Base-by-base conservation (phyloP, 148 eudicot species). In the Nepenthes gracilis region DNA sequence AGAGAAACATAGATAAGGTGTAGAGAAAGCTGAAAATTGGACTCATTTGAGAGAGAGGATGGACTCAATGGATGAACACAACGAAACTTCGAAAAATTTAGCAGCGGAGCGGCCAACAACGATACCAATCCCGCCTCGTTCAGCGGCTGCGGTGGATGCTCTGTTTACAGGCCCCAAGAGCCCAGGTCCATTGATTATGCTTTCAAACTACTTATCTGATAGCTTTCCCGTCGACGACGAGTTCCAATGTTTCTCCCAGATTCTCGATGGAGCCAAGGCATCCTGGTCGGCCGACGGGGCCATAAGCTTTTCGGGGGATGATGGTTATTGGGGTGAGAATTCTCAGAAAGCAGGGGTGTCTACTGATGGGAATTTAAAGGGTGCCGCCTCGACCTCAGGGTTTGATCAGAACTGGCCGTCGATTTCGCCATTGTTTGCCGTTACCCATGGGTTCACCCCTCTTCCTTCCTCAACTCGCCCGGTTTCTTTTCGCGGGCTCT, bases 371-470 rank as follows among this genome's bases (percentile, higher is more conserved):
- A 23, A 23, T 23, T 23, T 23, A 6, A 36, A 6, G 43, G 57
- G 38, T 10, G 9, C 64, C 7, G 51, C 52, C 2, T 49, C 65
- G 1, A 32, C 62, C 8, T 40, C 63, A n/a, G 87, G 90, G 68
- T 89, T 78, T 64, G 78, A 78, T 81, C 73, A 75, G 63, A 83
- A 81, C 35, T 64, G 87, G 51, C 90, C 87, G 43, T 67, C 73
- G 76, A 64, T 61, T 13, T 59, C 88, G 33, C 82, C 88, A 9
- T 66, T 80, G 68, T 84, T 84, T 48, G 64, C 70, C 75, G 61
- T 81, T n/a, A 84, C 96, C 33, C 80, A 90, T 1, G 97, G 85
- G 59, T 66, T 85, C 61, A 92, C 33, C 98, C 98, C 47, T 75
- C 87, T 14, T 77, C 82, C 12, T 84, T 91, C 55, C 81, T 90